phyloP scores from a whole-genome alignment of 331 rosid genomes.

The Rosa hybrid region DNA sequence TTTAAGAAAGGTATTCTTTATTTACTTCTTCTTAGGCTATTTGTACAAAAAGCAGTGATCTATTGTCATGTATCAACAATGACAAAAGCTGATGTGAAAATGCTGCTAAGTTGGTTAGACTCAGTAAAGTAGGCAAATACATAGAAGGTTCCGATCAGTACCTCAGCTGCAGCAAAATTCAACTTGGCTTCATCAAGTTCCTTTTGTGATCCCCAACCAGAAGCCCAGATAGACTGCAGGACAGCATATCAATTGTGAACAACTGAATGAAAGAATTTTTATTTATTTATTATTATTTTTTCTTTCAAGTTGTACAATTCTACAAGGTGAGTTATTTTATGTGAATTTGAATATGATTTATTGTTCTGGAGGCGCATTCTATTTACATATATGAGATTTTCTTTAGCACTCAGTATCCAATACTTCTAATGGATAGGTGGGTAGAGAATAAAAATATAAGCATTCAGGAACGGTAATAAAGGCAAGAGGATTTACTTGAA shows the following conservation, averaged over 20 bases:
- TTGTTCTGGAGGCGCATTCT: neutral
- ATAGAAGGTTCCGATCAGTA: slow-evolving; percentile 28
- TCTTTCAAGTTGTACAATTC: neutral
- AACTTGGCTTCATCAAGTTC: slow-evolving; percentile 93
- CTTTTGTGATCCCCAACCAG: slow-evolving; percentile 84
- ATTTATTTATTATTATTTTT: too few species aligned
- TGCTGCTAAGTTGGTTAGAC: neutral
- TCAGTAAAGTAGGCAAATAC: neutral
- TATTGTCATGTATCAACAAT: neutral
- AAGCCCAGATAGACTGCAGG: slow-evolving; percentile 83
- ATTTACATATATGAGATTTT: neutral
- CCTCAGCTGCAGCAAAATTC: slow-evolving; percentile 96
- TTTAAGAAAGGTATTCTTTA: neutral
- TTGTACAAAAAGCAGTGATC: neutral
- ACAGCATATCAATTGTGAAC: slow-evolving; percentile 34
- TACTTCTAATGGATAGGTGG: neutral
- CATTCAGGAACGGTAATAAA: neutral
- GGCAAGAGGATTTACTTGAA: slow-evolving; percentile 59
- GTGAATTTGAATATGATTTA: neutral
- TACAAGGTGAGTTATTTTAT: neutral
- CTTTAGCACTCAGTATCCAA: neutral
- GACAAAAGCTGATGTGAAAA: neutral
- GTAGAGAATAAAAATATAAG: neutral
- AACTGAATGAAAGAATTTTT: neutral
- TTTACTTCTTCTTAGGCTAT: neutral